Base-by-base conservation (phyloP, 805 yeast genomes). In the Hanseniaspora nectarophila region DNA sequence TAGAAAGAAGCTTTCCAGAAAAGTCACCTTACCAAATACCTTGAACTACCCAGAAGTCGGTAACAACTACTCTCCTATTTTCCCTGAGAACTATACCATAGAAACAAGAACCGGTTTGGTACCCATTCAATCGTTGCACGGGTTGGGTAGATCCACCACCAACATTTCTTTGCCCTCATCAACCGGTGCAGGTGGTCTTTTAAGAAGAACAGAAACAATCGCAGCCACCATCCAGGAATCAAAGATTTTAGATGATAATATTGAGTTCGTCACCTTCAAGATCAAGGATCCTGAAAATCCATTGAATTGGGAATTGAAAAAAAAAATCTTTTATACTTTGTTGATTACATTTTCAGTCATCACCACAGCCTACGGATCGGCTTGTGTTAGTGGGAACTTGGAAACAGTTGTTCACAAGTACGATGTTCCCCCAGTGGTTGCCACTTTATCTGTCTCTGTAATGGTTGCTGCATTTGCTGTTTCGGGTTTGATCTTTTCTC, bases 401-500 rank as follows among this genome's bases (percentile, higher is more conserved):
- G 75, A 73, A n/a, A 71, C 82, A 16, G 78, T 86, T 55, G 69
- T 71, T 55, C 81, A 81, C 13, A 73, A 78, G 59, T 86, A 73
- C 64, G 68, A 78, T 56, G 95, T 88, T 21, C 76, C 85, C 15
- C 63, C 70, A 2, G 95, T 85, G 64, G 96, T 87, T 20, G 78
- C 95, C 9, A 81, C 79, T 32, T 71, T 88, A 57, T 70, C 90
- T 0, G 85, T 89, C 57, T 85, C 95, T 0, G 68, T 88, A 33
- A 87, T 86, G 95, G 95, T 88, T 48, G 62, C 85, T 24, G 97
- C 96, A 6, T 87, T 88, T 62, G 74, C 89, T 23, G 73, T 86
- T 28, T 96, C 96, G 40, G 95, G 95, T 0, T 70, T 88, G 56
- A 57, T 87, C 23, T 88, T 95, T 94, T 85, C 95, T 13, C 96